A percentile compares a stretch with the other conserved stretches of the same genome.
Evolutionary conservation across 345 rosid species (phyloP).

Genomic region (Rhodamnia rubescens): DNA sequence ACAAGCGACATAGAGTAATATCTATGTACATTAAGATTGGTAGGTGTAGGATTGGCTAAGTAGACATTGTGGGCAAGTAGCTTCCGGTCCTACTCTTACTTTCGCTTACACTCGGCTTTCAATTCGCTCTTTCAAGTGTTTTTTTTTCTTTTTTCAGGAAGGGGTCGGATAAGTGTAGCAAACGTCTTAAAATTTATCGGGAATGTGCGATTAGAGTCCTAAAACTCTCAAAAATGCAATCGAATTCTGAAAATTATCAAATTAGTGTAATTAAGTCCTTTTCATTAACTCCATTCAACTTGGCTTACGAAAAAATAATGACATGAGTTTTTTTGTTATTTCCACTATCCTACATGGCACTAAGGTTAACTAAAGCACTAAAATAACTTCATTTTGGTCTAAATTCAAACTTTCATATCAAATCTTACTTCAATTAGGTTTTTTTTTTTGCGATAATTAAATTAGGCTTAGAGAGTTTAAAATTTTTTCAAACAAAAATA

Average conservation of each 20-base stretch:
- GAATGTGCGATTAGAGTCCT: fast-evolving
- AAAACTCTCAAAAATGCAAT: fast-evolving
- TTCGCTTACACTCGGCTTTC: not conserved
- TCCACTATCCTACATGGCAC: not conserved
- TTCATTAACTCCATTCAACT: not conserved
- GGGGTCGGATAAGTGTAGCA: too few relatives aligned
- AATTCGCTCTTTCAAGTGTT: not conserved
- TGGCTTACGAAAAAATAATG: not conserved
- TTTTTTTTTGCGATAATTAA: too few relatives aligned
- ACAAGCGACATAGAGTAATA: not conserved
- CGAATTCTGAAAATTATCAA: fast-evolving
- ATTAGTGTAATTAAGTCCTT: not conserved
- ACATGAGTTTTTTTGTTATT: not conserved
- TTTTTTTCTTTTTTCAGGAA: too few relatives aligned
- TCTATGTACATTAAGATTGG: not conserved
- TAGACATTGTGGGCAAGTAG: not conserved
- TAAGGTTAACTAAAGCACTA: not conserved
- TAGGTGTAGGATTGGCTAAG: not conserved
- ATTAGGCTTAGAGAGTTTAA: not conserved
- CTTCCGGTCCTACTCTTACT: not conserved
- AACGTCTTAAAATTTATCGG: fast-evolving
- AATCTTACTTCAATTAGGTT: not conserved
- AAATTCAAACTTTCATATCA: not conserved
- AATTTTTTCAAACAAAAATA: not conserved
- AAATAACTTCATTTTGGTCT: fast-evolving